Conservation (phyloP, 805 yeast species). For the Maudiozyma turicensis region DNA sequence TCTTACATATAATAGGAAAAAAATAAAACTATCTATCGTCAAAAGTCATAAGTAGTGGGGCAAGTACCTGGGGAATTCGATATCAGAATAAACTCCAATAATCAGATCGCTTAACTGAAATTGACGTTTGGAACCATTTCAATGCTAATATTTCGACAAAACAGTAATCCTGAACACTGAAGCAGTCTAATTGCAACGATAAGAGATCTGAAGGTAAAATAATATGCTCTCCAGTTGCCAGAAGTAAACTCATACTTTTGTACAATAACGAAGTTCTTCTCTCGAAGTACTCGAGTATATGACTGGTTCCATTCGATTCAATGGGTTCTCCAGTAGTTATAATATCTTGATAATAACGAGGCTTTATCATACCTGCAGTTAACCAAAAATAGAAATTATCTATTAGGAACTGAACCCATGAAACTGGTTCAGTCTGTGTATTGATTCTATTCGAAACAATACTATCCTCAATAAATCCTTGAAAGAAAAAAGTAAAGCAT, state of each 20-base stretch:
- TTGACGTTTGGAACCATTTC: constrained; percentile 16
- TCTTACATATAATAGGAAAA: no score
- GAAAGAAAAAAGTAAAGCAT: constrained; percentile 9
- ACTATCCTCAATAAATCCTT: constrained; percentile 10
- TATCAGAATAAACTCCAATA: background rate
- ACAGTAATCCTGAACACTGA: constrained; percentile 23
- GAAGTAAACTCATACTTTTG: constrained; percentile 9
- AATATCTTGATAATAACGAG: constrained; percentile 15
- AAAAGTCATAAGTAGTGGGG: no score
- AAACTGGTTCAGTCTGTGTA: constrained; percentile 16
- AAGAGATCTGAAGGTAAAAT: constrained; percentile 16
- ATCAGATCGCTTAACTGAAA: constrained; percentile 3
- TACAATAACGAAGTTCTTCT: constrained; percentile 10
- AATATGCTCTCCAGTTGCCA: constrained; percentile 8
- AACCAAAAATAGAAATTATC: constrained; percentile 24
- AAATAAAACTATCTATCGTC: no score
- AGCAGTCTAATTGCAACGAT: constrained; percentile 25
- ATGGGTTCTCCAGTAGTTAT: background rate
- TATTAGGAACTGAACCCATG: constrained; percentile 26
- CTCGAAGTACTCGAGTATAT: constrained; percentile 15
- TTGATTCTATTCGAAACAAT: constrained; percentile 8
- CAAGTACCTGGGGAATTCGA: background rate
- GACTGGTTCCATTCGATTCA: constrained; percentile 2
- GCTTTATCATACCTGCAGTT: constrained; percentile 23
- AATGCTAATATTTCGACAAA: constrained; percentile 16